Evolutionary conservation across 2,329 filamentous ascomycete genomes (phyloP), one percentile per base, ranked within the genome.

Genomic region (Ceratocystis alfenasii): DNA sequence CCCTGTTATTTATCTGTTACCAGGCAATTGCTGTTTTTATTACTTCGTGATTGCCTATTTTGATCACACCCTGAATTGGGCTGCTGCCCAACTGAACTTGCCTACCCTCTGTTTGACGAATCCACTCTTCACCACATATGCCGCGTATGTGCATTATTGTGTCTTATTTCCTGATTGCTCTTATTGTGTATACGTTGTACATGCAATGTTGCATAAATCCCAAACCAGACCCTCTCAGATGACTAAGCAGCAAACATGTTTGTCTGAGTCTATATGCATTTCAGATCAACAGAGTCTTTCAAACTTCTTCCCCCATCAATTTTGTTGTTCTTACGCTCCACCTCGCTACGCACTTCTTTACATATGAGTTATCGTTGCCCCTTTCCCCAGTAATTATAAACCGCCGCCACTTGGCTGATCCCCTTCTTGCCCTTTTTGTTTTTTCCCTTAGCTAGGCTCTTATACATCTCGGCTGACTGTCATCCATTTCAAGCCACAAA

Each of bases 351-450:
- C 17, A 4, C 15, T 15, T 30, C n/a, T 28, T 28, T 33, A 2
- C 10, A 1, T 15, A 41, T 41, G 10, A 41, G 5, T 4, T 41
- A 12, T 15, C 12, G 10, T 15, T 41, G 36, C 36, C 36, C 36
- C 36, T 41, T 41, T 41, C 55, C 55, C 30, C 25, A 36, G 55
- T n/a, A 33, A 17, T 30, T 15, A 15, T 30, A 59, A 20, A 33
- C 55, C 30, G 33, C 55, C 30, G 15, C 55, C 53, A 57, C 53
- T 20, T 57, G 53, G 53, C 53, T n/a, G 28, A 57, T 57, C 28
- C 28, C 28, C 12, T n/a, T 53, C 22, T n/a, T 4, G 10, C 48
- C 15, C 48, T 28, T 28, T 41, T 41, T 12, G 36, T 15, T 5
- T 41, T 12, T 15, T 41, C 3, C 36, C 36, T 15, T 41, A 15